phyloP scores from a whole-genome alignment of 2,329 filamentous ascomycete genomes.

The Aspergillus amoenus region DNA sequence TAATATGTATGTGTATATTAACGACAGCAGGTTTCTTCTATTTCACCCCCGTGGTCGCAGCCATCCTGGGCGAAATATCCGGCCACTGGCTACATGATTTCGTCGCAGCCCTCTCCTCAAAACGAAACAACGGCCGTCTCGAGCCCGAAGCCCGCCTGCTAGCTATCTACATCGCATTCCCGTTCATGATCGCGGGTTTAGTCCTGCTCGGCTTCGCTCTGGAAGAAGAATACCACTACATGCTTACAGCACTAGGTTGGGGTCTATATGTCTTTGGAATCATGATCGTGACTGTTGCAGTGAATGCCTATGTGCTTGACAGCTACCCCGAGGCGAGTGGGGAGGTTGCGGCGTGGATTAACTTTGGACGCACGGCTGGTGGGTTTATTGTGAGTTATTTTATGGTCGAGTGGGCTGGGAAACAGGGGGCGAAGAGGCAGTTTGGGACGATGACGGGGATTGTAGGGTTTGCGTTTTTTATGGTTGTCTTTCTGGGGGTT shows the following conservation, averaged over 20 bases:
- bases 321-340: conserved; percentile 57
- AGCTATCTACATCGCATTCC: conserved; percentile 49
- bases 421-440: conserved; percentile 45
- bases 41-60: conserved; percentile 57
- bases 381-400: conserved; percentile 56
- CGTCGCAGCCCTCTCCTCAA: conserved; percentile 48
- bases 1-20: neutral
- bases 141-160: conserved; percentile 57
- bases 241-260: conserved; percentile 51
- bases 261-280: conserved; percentile 57
- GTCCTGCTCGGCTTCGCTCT: conserved; percentile 56
- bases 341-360: conserved; percentile 55
- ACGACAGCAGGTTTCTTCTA: conserved; percentile 50
- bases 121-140: conserved; percentile 51
- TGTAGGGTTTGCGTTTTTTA: conserved; percentile 35
- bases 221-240: conserved; percentile 52
- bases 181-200: conserved; percentile 52
- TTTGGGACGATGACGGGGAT: conserved; percentile 51
- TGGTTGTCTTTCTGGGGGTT: conserved; percentile 37
- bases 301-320: conserved; percentile 56
- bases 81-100: conserved; percentile 60
- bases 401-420: conserved; percentile 51
- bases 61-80: conserved; percentile 53
- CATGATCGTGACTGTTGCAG: conserved; percentile 55
- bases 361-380: conserved; percentile 49